phyloP scores from a whole-genome alignment of 495 filamentous ascomycete genomes.

The Annulohypoxylon stygium region DNA sequence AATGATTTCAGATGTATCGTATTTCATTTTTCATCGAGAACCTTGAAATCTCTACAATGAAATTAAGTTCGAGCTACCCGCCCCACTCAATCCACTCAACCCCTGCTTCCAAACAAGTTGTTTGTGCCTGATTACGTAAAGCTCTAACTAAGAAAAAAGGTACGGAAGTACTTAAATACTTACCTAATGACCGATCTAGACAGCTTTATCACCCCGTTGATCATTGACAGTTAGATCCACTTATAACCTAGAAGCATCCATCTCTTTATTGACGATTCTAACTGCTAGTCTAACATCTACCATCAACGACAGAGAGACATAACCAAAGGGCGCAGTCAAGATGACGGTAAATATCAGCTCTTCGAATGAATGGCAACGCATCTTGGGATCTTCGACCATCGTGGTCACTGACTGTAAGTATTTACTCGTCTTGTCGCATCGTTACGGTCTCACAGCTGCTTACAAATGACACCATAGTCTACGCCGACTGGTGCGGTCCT shows the following conservation, averaged over 20 bases:
- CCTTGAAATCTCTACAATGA: neutral
- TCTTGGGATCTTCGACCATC: conserved; percentile 56
- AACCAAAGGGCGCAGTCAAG: conserved; percentile 10
- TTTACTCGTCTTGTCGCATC: conserved; percentile 11
- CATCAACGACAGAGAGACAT: conserved; percentile 8
- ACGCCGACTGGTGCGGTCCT: conserved; percentile 78
- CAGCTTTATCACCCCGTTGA: conserved; percentile 45
- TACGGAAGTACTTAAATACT: conserved; percentile 12
- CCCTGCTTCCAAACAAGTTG: no score
- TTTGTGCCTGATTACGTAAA: neutral
- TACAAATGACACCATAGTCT: conserved; percentile 58
- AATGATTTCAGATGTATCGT: neutral
- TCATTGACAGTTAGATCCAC: conserved; percentile 36
- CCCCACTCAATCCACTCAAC: neutral
- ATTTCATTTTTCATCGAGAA: neutral
- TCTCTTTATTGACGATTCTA: conserved; percentile 23
- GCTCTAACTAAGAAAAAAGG: neutral
- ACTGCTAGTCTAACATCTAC: conserved; percentile 18
- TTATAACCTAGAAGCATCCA: conserved; percentile 19
- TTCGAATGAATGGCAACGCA: conserved; percentile 59
- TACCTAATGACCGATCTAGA: conserved; percentile 40
- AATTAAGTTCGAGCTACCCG: conserved; percentile 44
- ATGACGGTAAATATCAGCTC: conserved; percentile 57
- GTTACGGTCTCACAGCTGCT: conserved; percentile 21
- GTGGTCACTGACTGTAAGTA: conserved; percentile 65